A percentile compares a stretch with the other conserved stretches of the same genome.
Evolutionary conservation across 179 eudicot genomes (phyloP).

Genomic region (Amaranthus tricolor): DNA sequence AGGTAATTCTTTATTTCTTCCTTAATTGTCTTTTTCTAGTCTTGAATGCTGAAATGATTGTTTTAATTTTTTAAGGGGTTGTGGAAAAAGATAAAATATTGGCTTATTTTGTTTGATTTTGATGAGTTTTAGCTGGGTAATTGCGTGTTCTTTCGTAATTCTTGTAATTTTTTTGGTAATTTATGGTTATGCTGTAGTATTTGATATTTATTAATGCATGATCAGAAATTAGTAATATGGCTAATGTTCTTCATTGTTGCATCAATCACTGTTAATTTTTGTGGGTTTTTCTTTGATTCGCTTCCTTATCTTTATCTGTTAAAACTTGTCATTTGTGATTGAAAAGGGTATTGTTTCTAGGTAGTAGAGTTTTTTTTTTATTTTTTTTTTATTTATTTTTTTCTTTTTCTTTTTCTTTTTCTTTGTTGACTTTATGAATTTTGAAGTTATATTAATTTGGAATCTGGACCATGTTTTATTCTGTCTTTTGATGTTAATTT

Average conservation of each 20-base stretch:
- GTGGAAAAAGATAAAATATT: background rate
- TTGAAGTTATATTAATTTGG: slow-evolving; percentile 8
- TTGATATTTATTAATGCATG: background rate
- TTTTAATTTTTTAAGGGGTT: background rate
- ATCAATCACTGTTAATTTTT: background rate
- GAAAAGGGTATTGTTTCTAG: slow-evolving; percentile 1
- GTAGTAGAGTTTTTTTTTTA: background rate
- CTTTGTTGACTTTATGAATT: slow-evolving; percentile 25
- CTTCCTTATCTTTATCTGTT: background rate
- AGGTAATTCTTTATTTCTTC: slow-evolving; percentile 15
- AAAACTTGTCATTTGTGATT: slow-evolving; percentile 2
- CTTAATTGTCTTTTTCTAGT: background rate
- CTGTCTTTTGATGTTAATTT: slow-evolving; percentile 2
- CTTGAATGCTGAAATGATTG: too few relatives aligned
- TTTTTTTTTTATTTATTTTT: too few relatives aligned
- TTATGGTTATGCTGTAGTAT: background rate
- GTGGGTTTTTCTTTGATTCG: slow-evolving; percentile 9
- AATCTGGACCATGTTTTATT: background rate
- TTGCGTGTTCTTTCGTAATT: background rate
- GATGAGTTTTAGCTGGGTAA: slow-evolving; percentile 17
- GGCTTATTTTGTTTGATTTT: background rate
- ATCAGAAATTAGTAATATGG: slow-evolving; percentile 11
- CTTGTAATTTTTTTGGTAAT: background rate
- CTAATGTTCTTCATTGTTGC: slow-evolving; percentile 1
- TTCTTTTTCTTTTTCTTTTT: too few relatives aligned